Base-by-base conservation (phyloP, 148 eudicot genomes). In the Rhododendron molle region DNA sequence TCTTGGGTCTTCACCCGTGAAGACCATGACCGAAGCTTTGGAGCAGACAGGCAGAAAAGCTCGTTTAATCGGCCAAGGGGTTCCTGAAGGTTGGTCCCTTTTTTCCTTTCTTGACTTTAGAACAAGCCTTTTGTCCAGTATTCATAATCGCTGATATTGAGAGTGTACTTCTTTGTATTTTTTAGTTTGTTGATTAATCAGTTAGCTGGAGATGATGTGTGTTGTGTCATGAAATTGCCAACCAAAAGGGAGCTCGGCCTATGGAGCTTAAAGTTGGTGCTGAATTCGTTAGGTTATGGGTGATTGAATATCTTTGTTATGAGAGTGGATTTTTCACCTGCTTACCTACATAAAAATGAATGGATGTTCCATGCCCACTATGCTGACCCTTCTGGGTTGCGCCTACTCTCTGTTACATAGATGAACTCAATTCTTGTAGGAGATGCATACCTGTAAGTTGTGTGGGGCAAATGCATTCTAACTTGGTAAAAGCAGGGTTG, bases 61-160 rank as follows among this genome's bases (percentile, higher is more conserved):
- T 84, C 89, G 96, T 28, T 83, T 97, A 60, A 97, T 97, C 86
- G 98, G 99, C 83, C 99, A 97, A 90, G 98, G 99, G 76, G 88
- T 91, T 65, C 99, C 95, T 28, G 98, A 94, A 87, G 99, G 98
- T 97, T 86, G 83, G 91, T 54, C 20, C 77, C 7, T 58, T 43
- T 15, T 16, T 54, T 76, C 8, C 21, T 32, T 52, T 84, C 54
- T 30, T 46, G 15, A 7, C 76, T 6, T 23, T 76, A 40, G 67
- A 74, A 60, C 46, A 49, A 54, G 56, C 26, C 36, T 76, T 46
- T 77, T 74, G 38, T 54, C 6, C 23, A 36, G 40, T 26, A 54
- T 60, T 58, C 52, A 0, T 58, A 30, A 49, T 84, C 15, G 50
- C 2, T 43, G 32, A 30, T 16, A 30, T 15, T 8, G 54, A 34